Evolutionary conservation across 2,329 filamentous ascomycete species (phyloP).

Genomic region (Emericellopsis cladophorae): DNA sequence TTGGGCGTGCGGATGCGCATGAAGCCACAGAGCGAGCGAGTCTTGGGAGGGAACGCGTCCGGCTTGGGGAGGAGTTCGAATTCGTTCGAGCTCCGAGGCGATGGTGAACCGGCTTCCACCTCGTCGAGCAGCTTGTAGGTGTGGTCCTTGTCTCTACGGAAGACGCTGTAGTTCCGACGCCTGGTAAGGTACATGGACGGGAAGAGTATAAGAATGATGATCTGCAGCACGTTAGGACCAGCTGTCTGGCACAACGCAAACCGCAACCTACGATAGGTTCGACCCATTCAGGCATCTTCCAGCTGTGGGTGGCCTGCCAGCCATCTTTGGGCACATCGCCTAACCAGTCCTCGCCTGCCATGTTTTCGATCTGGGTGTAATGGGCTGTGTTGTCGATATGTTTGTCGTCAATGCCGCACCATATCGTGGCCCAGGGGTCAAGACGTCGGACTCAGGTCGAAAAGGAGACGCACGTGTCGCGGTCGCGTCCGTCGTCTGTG

Average conservation of each 20-base stretch:
- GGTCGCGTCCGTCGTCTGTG: too few relatives aligned
- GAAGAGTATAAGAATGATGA: conserved; percentile 22
- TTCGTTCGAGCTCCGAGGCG: conserved; percentile 11
- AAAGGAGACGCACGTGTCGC: too few relatives aligned
- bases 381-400: too few relatives aligned
- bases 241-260: not conserved
- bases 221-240: conserved; percentile 8
- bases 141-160: conserved; percentile 1
- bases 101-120: conserved; percentile 6
- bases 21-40: conserved; percentile 5
- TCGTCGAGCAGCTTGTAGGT: conserved; percentile 10
- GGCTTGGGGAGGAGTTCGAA: conserved; percentile 4
- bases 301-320: conserved; percentile 11
- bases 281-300: conserved; percentile 19
- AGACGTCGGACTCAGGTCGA: too few relatives aligned
- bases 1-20: conserved; percentile 39
- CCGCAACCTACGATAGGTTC: conserved; percentile 16
- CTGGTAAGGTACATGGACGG: conserved; percentile 23
- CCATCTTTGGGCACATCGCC: conserved; percentile 9
- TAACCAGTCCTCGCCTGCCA: conserved; percentile 1
- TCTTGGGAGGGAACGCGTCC: conserved; percentile 6
- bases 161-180: conserved; percentile 19
- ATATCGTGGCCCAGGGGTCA: too few relatives aligned
- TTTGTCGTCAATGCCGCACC: too few relatives aligned
- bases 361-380: not conserved